A percentile compares a stretch with the other conserved stretches of the same genome.
These are phyloP conservation scores for Meyerozyma carpophila DNA, from an alignment of 1,139 yeast species.

Conservation along the genomic window DNA sequence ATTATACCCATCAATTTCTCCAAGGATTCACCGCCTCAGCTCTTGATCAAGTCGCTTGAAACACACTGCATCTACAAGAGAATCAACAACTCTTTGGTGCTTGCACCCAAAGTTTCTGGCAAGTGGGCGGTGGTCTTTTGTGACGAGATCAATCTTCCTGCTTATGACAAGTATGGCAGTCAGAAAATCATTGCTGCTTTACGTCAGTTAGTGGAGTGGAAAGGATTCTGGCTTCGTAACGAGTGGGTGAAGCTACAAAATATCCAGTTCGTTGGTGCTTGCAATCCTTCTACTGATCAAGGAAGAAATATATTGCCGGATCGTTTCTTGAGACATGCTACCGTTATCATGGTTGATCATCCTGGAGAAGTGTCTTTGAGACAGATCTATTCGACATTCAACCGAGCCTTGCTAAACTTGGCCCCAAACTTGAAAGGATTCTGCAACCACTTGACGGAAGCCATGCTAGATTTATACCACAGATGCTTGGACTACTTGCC, in stretches of 20 bases:
- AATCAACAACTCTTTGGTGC: slow-evolving; percentile 43
- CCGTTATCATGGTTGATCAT: slow-evolving; percentile 72
- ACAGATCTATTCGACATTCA: slow-evolving; percentile 64
- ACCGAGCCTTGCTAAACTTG: slow-evolving; percentile 51
- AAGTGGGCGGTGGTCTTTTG: slow-evolving; percentile 83
- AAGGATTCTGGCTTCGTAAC: slow-evolving; percentile 70
- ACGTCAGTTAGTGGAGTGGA: slow-evolving; percentile 67
- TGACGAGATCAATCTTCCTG: slow-evolving; percentile 87
- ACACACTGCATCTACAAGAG: slow-evolving; percentile 64
- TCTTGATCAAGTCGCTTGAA: slow-evolving; percentile 61
- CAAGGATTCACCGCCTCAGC: slow-evolving; percentile 66
- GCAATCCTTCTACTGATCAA: slow-evolving; percentile 82
- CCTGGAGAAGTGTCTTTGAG: slow-evolving; percentile 62
- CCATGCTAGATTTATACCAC: slow-evolving; percentile 64
- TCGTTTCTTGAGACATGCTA: slow-evolving; percentile 67
- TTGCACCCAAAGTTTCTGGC: slow-evolving; percentile 60
- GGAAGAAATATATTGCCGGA: slow-evolving; percentile 60
- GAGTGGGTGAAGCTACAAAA: slow-evolving; percentile 68
- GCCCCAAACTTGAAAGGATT: slow-evolving; percentile 61
- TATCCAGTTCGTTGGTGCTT: slow-evolving; percentile 88
- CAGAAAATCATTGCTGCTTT: slow-evolving; percentile 72
- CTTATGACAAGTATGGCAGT: slow-evolving; percentile 66
- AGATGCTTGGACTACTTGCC: slow-evolving; percentile 38
- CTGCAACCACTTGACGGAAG: slow-evolving; percentile 46
- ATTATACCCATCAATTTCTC: slow-evolving; percentile 76